Conservation (phyloP, 2,329 filamentous ascomycete genomes). For the Colletotrichum coccodes region DNA sequence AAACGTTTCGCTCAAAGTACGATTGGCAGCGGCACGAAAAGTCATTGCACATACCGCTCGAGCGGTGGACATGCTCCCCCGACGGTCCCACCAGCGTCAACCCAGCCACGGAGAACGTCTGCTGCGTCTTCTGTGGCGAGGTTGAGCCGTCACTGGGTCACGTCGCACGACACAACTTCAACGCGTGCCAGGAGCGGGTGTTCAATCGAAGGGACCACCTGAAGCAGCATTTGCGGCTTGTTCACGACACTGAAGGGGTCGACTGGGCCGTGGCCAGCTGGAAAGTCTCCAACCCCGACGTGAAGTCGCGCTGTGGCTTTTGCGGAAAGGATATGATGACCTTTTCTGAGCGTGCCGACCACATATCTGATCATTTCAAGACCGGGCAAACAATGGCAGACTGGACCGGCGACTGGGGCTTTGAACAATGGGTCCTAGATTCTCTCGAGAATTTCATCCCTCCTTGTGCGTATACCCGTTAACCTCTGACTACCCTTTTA, state of each 20-base stretch:
- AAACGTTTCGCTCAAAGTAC: slow-evolving; percentile 54
- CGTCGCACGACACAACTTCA: slow-evolving; percentile 48
- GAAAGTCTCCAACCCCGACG: slow-evolving; percentile 44
- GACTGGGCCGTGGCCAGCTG: slow-evolving; percentile 55
- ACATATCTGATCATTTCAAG: slow-evolving; percentile 51
- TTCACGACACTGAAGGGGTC: slow-evolving; percentile 50
- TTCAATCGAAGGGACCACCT: slow-evolving; percentile 56
- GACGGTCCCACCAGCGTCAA: slow-evolving; percentile 47
- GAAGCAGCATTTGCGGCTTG: slow-evolving; percentile 51
- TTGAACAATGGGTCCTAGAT: slow-evolving; percentile 45
- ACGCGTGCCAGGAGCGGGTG: slow-evolving; percentile 47
- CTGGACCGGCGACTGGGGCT: slow-evolving; percentile 52
- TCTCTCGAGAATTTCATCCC: slow-evolving; percentile 50
- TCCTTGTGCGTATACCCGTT: slow-evolving; percentile 37
- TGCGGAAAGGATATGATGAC: slow-evolving; percentile 44
- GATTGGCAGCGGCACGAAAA: slow-evolving; percentile 62
- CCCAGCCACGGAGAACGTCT: slow-evolving; percentile 48
- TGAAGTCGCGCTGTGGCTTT: slow-evolving; percentile 47
- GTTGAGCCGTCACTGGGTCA: slow-evolving; percentile 41
- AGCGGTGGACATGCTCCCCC: slow-evolving; percentile 55
- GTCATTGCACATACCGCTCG: slow-evolving; percentile 55
- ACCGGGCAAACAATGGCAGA: slow-evolving; percentile 48
- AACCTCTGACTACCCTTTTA: too few relatives aligned
- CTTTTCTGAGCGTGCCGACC: slow-evolving; percentile 46
- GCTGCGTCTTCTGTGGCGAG: slow-evolving; percentile 50